Evolutionary conservation across 208 protist species (phyloP).

Genomic region (Blastocrithidia nonstop): DNA sequence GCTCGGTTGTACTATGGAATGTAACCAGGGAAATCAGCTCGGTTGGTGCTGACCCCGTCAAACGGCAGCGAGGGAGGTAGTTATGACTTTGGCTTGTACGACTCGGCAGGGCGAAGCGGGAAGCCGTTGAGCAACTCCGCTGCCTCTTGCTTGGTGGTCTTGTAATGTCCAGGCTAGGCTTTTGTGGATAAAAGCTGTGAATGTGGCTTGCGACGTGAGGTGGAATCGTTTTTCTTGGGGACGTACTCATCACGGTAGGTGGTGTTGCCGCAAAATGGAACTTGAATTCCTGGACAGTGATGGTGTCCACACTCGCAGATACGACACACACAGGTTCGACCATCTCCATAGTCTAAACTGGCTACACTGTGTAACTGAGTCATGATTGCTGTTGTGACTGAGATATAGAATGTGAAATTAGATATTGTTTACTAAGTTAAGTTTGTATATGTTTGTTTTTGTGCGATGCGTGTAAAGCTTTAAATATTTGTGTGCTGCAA

Average conservation of each 20-base stretch:
- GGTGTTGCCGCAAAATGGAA: conserved; percentile 72
- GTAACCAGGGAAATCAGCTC: conserved; percentile 77
- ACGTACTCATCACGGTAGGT: conserved; percentile 82
- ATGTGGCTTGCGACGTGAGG: conserved; percentile 17
- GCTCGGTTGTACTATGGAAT: conserved; percentile 60
- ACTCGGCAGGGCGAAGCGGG: conserved; percentile 57
- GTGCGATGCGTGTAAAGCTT: conserved; percentile 5
- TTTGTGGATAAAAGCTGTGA: conserved; percentile 48
- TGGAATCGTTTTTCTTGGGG: conserved; percentile 48
- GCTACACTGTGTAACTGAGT: conserved; percentile 76
- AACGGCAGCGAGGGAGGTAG: conserved; percentile 49
- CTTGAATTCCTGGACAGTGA: conserved; percentile 50
- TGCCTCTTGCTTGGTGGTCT: conserved; percentile 82
- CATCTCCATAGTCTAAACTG: conserved; percentile 81
- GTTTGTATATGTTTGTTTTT: conserved; percentile 3
- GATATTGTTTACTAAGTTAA: not conserved
- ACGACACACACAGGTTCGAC: conserved; percentile 76
- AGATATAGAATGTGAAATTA: conserved; percentile 2
- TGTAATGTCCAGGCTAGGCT: conserved; percentile 74
- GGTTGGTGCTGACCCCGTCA: conserved; percentile 71
- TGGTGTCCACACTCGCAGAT: conserved; percentile 82
- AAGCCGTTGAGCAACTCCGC: conserved; percentile 60
- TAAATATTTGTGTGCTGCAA: not conserved
- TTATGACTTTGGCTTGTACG: conserved; percentile 61
- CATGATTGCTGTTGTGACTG: conserved; percentile 14